Conservation (phyloP, 1,284 basidiomycete genomes). For the Schizophyllum amplum region DNA sequence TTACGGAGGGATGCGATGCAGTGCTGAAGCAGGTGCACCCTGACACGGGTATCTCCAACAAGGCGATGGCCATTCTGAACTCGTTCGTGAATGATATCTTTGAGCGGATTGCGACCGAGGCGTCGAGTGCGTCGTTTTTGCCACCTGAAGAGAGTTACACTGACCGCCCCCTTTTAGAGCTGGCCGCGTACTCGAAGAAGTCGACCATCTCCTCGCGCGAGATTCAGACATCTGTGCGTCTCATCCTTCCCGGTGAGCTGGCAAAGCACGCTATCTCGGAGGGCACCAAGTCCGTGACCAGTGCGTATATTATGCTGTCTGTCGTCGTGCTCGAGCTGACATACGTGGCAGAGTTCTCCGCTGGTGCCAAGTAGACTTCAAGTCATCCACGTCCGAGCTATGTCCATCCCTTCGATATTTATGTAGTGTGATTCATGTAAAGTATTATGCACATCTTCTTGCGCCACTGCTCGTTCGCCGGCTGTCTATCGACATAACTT, state of each 20-base stretch:
- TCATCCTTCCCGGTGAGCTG: constrained; percentile 75
- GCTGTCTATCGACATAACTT: too few relatives aligned
- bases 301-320: background rate
- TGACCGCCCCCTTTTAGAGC: constrained; percentile 35
- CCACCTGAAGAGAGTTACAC: background rate
- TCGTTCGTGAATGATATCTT: constrained; percentile 80
- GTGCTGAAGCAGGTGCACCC: constrained; percentile 84
- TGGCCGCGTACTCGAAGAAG: constrained; percentile 80
- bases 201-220: constrained; percentile 84
- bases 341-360: constrained; percentile 23
- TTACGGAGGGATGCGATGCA: too few relatives aligned
- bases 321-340: background rate
- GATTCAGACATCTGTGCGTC: constrained; percentile 77
- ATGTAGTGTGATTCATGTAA: background rate
- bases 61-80: constrained; percentile 83
- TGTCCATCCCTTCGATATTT: background rate
- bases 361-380: constrained; percentile 18
- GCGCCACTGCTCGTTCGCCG: too few relatives aligned
- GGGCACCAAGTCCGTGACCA: constrained; percentile 22
- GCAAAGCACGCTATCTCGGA: constrained; percentile 66
- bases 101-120: constrained; percentile 76
- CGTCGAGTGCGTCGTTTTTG: constrained; percentile 55
- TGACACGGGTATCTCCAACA: constrained; percentile 82
- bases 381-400: background rate
- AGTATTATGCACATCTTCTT: background rate